Evolutionary conservation across 495 filamentous ascomycete genomes (phyloP), one percentile per base, ranked within the genome.

Genomic region (Pyrenopolyporus hunteri): DNA sequence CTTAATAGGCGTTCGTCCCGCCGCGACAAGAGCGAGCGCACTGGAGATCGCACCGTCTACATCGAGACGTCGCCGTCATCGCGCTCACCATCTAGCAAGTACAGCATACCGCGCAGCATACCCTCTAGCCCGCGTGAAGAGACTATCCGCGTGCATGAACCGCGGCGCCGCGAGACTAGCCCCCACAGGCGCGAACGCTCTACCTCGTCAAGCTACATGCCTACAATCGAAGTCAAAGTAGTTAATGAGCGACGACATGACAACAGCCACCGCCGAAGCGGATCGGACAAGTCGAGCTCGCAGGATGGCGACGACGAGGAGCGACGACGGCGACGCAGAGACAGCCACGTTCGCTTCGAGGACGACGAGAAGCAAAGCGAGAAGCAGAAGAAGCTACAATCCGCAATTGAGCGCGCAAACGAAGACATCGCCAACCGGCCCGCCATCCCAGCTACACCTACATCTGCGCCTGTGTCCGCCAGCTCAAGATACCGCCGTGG

Each of bases 331-430:
- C 53, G 54, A 32, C 64, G 57, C 44, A 31, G 50, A 53, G 23
- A 42, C 47, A 63, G 67, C 48, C 51, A 63, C 29, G 31, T 68
- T 39, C 62, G 43, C 22, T 62, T 66, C 50, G 47, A 67, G 56
- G 55, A 61, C 9, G 68, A 73, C 29, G 72, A 74, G 42, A 64
- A 70, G 14, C 49, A 75, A 6, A 69, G 68, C 0, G 72, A 68
- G 47, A 73, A 74, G 26, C 70, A 66, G 58, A 70, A 69, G 47
- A 57, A 71, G 43, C 59, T 68, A 4, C 57, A 75, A 35, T 68
- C 72, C 20, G 69, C 72, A 66, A 80, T 80, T 48, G 68, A 74
- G 45, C 32, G 61, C 52, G 64, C 64, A 8, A 67, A 76, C 32
- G 60, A 67, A 40, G 63, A 43, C 23, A 73, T 73, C 33, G 64